phyloP scores from a whole-genome alignment of 2,329 filamentous ascomycete genomes.

The Aspergillus sp. region DNA sequence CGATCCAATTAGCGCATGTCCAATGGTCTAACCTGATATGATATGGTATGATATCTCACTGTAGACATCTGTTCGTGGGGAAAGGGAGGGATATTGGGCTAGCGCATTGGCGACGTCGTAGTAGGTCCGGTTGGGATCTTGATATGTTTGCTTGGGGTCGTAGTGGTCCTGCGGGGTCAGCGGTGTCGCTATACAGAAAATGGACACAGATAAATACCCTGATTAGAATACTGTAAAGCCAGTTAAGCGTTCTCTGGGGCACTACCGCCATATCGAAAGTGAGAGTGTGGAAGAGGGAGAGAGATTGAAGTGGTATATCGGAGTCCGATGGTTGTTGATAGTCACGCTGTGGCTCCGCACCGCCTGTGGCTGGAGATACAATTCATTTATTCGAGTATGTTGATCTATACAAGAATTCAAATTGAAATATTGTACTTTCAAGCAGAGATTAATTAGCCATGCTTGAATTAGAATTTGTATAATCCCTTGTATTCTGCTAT shows the following conservation, averaged over 20 bases:
- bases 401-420: too few species aligned
- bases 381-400: too few species aligned
- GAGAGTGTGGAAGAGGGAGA: conserved; percentile 5
- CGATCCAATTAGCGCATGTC: neutral
- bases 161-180: conserved; percentile 27
- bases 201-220: conserved; percentile 46
- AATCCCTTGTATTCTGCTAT: too few species aligned
- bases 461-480: too few species aligned
- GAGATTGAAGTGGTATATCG: conserved; percentile 2
- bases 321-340: neutral
- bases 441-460: too few species aligned
- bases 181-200: conserved; percentile 2
- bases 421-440: too few species aligned
- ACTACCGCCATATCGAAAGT: conserved; percentile 53
- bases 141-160: conserved; percentile 66
- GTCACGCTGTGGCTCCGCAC: conserved; percentile 4
- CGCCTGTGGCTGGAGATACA: neutral
- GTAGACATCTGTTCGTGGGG: conserved; percentile 87
- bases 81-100: conserved; percentile 69
- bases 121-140: conserved; percentile 87
- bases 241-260: conserved; percentile 84
- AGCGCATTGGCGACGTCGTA: conserved; percentile 81
- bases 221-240: conserved; percentile 86
- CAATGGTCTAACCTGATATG: neutral
- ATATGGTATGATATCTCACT: conserved; percentile 51